Evolutionary conservation across 2,329 filamentous ascomycete species (phyloP).

Genomic region (Paraconiothyrium brasiliense): DNA sequence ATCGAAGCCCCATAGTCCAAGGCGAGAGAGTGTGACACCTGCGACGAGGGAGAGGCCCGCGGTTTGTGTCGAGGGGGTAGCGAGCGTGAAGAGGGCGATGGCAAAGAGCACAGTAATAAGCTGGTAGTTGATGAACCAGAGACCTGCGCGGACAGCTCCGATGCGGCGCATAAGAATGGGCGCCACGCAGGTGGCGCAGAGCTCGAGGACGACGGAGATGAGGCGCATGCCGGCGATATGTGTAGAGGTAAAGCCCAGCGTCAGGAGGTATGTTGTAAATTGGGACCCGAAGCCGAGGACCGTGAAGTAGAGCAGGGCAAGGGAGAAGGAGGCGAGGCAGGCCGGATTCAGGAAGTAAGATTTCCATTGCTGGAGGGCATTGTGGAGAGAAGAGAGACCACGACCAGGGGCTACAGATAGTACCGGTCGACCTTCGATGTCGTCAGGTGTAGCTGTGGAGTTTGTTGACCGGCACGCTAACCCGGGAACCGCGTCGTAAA

Average conservation of each 20-base stretch:
- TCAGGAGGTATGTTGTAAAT: conserved; percentile 71
- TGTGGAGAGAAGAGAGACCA: conserved; percentile 12
- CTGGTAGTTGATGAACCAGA: conserved; percentile 78
- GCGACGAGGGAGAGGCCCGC: conserved; percentile 46
- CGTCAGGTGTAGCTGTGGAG: conserved; percentile 21
- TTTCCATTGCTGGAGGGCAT: conserved; percentile 34
- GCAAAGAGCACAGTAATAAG: conserved; percentile 61
- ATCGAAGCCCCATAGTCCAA: conserved; percentile 61
- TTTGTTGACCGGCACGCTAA: conserved; percentile 27
- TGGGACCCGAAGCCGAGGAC: conserved; percentile 59
- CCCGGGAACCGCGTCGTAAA: conserved; percentile 44
- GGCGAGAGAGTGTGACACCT: conserved; percentile 52
- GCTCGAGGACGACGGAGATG: conserved; percentile 63
- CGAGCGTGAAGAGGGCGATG: conserved; percentile 38
- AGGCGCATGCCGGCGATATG: conserved; percentile 65
- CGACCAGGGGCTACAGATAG: conserved; percentile 14
- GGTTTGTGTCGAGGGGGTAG: conserved; percentile 26
- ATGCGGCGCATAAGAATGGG: conserved; percentile 64
- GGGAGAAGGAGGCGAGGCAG: conserved; percentile 68
- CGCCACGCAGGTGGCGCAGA: conserved; percentile 68
- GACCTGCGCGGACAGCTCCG: conserved; percentile 67
- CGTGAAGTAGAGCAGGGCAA: conserved; percentile 69
- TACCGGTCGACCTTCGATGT: conserved; percentile 7
- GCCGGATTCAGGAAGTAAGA: conserved; percentile 64
- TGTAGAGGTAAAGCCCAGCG: conserved; percentile 61